These are phyloP conservation scores for Geosmithia flava DNA, from an alignment of 2,329 filamentous ascomycete genomes.

Conservation along the genomic window DNA sequence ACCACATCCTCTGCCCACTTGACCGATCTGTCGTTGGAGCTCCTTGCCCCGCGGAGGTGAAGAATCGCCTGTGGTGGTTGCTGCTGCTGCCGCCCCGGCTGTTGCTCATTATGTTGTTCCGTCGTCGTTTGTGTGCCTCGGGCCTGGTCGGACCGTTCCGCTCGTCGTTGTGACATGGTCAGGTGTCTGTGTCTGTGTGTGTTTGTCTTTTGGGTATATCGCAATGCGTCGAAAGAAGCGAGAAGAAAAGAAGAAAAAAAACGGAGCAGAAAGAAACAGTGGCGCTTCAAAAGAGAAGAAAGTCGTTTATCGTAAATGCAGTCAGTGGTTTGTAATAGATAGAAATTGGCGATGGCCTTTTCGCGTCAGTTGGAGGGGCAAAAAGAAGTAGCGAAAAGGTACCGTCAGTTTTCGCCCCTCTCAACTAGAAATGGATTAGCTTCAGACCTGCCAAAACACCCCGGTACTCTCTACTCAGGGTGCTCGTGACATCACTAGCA, in stretches of 20 bases:
- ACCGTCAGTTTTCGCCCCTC: not conserved
- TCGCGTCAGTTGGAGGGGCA: not conserved
- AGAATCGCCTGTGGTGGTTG: conserved; percentile 25
- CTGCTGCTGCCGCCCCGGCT: conserved; percentile 5
- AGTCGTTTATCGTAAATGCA: not conserved
- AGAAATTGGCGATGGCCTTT: not conserved
- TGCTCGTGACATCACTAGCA: not conserved
- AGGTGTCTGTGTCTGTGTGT: not conserved
- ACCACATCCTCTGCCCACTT: conserved; percentile 89
- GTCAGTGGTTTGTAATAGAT: not conserved
- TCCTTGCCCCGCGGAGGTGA: conserved; percentile 37
- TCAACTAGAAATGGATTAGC: not conserved
- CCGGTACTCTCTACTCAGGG: not conserved
- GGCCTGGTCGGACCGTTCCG: conserved; percentile 12
- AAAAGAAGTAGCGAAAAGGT: not conserved
- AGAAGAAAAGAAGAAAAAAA: not conserved
- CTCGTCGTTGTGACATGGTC: conserved; percentile 15
- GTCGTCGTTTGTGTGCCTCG: conserved; percentile 21
- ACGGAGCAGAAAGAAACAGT: not conserved
- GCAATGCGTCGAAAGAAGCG: not conserved
- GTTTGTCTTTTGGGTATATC: too few relatives aligned
- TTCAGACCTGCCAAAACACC: not conserved
- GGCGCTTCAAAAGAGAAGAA: too few relatives aligned
- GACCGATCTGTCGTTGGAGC: conserved; percentile 47
- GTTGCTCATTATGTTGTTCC: conserved; percentile 12